Conservation (phyloP, 495 filamentous ascomycete species). For the Aspergillus asperescens region DNA sequence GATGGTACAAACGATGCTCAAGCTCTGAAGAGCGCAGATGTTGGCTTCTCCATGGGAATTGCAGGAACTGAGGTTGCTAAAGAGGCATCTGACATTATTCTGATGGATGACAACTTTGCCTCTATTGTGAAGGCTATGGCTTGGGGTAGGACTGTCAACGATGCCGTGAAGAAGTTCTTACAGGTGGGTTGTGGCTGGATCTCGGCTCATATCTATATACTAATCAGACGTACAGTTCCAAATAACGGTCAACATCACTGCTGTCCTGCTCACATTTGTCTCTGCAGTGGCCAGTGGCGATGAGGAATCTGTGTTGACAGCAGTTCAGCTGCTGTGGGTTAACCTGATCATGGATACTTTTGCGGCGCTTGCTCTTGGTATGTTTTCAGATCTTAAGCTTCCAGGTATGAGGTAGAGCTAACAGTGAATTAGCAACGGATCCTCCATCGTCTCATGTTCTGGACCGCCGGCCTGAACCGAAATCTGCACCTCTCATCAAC, state of each 20-base stretch:
- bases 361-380: constrained; percentile 73
- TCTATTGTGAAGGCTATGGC: constrained; percentile 84
- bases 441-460: constrained; percentile 66
- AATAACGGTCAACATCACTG: constrained; percentile 87
- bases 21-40: constrained; percentile 79
- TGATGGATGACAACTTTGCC: constrained; percentile 91
- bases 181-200: constrained; percentile 43
- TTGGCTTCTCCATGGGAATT: constrained; percentile 91
- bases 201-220: not conserved
- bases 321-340: constrained; percentile 86
- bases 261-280: constrained; percentile 77
- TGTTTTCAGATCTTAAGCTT: constrained; percentile 1
- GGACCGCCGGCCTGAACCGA: constrained; percentile 68
- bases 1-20: constrained; percentile 92
- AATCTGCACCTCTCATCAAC: constrained; percentile 71
- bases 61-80: constrained; percentile 89
- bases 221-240: constrained; percentile 59
- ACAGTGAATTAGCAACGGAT: constrained; percentile 58
- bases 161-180: constrained; percentile 86
- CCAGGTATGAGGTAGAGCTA: not conserved
- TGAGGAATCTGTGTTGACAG: constrained; percentile 70
- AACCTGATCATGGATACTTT: constrained; percentile 97
- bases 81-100: constrained; percentile 86
- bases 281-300: constrained; percentile 63
- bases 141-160: constrained; percentile 86